A percentile compares a stretch with the other conserved stretches of the same genome.
Evolutionary conservation across 441 rosid genomes (phyloP).

Genomic region (Capsella rubella): DNA sequence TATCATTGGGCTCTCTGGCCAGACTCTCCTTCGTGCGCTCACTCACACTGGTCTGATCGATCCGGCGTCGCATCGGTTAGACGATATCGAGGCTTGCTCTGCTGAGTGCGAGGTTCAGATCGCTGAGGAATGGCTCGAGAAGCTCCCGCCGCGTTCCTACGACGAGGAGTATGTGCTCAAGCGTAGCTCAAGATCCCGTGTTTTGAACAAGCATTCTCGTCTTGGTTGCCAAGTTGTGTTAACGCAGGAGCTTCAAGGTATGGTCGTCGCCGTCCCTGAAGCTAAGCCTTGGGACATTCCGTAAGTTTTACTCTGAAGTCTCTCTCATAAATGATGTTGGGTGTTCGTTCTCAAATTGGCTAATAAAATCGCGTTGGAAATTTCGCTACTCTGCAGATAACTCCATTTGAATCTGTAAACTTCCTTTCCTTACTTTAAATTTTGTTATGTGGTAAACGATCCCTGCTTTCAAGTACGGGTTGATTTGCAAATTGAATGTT

Average conservation of each 20-base stretch:
- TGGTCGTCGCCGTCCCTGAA: constrained; percentile 97
- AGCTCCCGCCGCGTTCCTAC: constrained; percentile 80
- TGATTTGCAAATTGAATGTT: constrained; percentile 34
- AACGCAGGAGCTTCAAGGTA: constrained; percentile 78
- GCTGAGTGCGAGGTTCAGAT: constrained; percentile 96
- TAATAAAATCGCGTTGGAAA: constrained; percentile 38
- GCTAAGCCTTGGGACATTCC: constrained; percentile 97
- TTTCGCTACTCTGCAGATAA: constrained; percentile 30
- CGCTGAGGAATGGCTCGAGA: constrained; percentile 92
- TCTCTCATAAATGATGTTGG: constrained; percentile 21
- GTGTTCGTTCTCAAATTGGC: constrained; percentile 13
- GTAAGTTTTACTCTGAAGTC: constrained; percentile 45
- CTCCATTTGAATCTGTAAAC: constrained; percentile 35
- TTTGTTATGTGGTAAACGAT: constrained; percentile 38
- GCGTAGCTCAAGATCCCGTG: constrained; percentile 79
- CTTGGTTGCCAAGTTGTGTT: constrained; percentile 92
- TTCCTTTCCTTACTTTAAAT: background rate
- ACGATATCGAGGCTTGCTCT: constrained; percentile 95
- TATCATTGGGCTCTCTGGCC: constrained; percentile 77
- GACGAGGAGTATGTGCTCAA: constrained; percentile 91
- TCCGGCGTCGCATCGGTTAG: constrained; percentile 86
- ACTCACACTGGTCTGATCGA: constrained; percentile 75
- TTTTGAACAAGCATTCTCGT: constrained; percentile 86
- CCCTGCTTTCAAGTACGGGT: constrained; percentile 27
- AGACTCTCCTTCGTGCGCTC: constrained; percentile 82